A percentile compares a stretch with the other conserved stretches of the same genome.
phyloP scores from a whole-genome alignment of 2,329 filamentous ascomycete genomes.

The Fusarium torulosum region DNA sequence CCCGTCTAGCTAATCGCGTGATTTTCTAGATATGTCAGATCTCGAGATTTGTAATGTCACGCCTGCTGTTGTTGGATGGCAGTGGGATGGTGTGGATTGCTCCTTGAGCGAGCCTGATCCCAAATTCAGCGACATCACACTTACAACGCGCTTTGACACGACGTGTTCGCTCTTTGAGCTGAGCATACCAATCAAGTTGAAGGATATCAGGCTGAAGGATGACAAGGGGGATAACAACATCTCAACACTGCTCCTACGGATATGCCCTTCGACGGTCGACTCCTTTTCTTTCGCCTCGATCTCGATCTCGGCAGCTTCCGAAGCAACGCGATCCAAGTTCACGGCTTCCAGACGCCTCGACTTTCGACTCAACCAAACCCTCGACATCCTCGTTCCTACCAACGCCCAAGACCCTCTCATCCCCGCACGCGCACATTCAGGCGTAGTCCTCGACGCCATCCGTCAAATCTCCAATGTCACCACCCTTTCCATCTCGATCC shows the following conservation, averaged over 20 bases:
- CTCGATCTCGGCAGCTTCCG: neutral
- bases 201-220: conserved; percentile 4
- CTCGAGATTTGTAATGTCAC: neutral
- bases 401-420: conserved; percentile 22
- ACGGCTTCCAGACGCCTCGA: conserved; percentile 7
- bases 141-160: conserved; percentile 23
- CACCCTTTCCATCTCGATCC: conserved; percentile 12
- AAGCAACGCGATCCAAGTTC: conserved; percentile 5
- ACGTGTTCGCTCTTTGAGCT: conserved; percentile 12
- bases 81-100: neutral
- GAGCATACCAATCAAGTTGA: conserved; percentile 24
- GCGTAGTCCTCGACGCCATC: conserved; percentile 27
- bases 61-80: conserved; percentile 17
- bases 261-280: conserved; percentile 7
- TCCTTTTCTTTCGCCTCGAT: conserved; percentile 1
- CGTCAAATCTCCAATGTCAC: conserved; percentile 16
- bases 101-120: conserved; percentile 13
- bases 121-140: conserved; percentile 15
- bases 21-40: conserved; percentile 4
- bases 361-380: conserved; percentile 11
- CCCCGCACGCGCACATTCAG: conserved; percentile 18
- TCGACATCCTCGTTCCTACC: conserved; percentile 10
- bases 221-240: neutral
- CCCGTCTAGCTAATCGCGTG: conserved; percentile 11
- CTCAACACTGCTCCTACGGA: conserved; percentile 1